phyloP scores from a whole-genome alignment of 192 early-diverging fungal species.

The Mortierella hygrophila region DNA sequence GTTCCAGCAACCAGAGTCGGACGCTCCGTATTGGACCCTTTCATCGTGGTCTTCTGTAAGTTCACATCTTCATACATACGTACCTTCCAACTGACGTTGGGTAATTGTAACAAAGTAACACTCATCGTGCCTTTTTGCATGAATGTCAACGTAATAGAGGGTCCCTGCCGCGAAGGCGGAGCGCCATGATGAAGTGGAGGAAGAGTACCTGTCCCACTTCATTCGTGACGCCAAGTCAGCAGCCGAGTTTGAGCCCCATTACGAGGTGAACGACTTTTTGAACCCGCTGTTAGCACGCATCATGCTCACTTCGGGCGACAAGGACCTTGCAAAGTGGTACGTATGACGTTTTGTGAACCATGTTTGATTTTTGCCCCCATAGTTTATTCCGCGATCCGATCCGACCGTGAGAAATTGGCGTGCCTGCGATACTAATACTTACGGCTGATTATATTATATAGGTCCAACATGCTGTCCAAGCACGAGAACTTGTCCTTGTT shows the following conservation, averaged over 20 bases:
- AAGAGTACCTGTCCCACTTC: slow-evolving; percentile 37
- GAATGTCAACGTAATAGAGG: slow-evolving; percentile 8
- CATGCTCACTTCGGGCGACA: slow-evolving; percentile 46
- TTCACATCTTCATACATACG: neutral
- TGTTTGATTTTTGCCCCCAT: neutral
- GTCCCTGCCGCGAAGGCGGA: slow-evolving; percentile 10
- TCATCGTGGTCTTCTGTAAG: neutral
- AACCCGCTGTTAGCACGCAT: slow-evolving; percentile 33
- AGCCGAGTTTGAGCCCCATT: slow-evolving; percentile 36
- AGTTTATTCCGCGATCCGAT: slow-evolving; percentile 1
- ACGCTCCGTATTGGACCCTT: neutral
- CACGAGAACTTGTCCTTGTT: slow-evolving; percentile 25
- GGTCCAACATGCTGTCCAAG: slow-evolving; percentile 22
- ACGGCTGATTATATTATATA: slow-evolving; percentile 2
- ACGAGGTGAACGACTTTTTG: slow-evolving; percentile 32
- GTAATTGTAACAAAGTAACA: too few relatives aligned
- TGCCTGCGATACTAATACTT: neutral
- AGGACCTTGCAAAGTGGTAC: slow-evolving; percentile 38
- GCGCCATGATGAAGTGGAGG: slow-evolving; percentile 25
- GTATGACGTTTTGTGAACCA: neutral
- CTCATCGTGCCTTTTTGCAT: neutral
- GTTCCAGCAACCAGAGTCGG: neutral
- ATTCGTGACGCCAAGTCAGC: slow-evolving; percentile 35
- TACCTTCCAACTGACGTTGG: too few relatives aligned
- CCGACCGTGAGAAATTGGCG: too few relatives aligned